phyloP scores from a whole-genome alignment of 148 eudicot species.

The Linanthus parryae region DNA sequence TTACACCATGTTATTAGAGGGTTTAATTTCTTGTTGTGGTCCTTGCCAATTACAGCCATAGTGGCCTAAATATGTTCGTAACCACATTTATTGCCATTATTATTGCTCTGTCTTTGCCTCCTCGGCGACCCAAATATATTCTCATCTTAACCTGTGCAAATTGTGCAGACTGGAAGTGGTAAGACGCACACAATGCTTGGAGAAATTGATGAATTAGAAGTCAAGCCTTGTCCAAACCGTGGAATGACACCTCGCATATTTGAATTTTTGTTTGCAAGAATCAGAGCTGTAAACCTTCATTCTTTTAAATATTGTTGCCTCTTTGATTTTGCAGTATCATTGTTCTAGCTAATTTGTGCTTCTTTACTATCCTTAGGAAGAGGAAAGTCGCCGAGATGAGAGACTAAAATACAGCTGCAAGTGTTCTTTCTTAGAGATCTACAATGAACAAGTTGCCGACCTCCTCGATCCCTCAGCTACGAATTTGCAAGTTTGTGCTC shows the following conservation, averaged over 20 bases:
- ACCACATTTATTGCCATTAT: too few relatives aligned
- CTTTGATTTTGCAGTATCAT: slow-evolving; percentile 7
- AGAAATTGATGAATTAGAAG: slow-evolving; percentile 73
- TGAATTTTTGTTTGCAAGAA: slow-evolving; percentile 96
- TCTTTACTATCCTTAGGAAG: slow-evolving; percentile 50
- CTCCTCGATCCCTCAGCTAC: slow-evolving; percentile 94
- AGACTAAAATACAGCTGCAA: slow-evolving; percentile 76
- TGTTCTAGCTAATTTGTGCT: slow-evolving; percentile 1
- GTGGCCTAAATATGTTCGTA: too few relatives aligned
- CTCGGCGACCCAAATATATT: background rate
- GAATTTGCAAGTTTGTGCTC: slow-evolving; percentile 59
- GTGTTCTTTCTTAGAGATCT: slow-evolving; percentile 96
- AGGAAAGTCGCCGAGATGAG: slow-evolving; percentile 93
- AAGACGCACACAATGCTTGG: slow-evolving; percentile 98
- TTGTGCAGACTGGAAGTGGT: slow-evolving; percentile 92
- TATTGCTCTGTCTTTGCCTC: background rate
- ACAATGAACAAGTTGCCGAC: slow-evolving; percentile 94
- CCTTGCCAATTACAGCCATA: too few relatives aligned
- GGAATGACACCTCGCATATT: slow-evolving; percentile 98
- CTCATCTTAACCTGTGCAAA: background rate
- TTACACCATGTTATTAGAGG: too few relatives aligned
- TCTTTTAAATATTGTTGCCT: slow-evolving; percentile 4
- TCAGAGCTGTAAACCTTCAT: slow-evolving; percentile 59
- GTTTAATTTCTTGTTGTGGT: too few relatives aligned
- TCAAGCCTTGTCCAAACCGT: slow-evolving; percentile 74